Percentiles rank a stretch among this genome's conserved stretches.
These are phyloP conservation scores for Chaetomiaceae sp. DNA, from an alignment of 2,329 filamentous ascomycete species.

Conservation along the genomic window DNA sequence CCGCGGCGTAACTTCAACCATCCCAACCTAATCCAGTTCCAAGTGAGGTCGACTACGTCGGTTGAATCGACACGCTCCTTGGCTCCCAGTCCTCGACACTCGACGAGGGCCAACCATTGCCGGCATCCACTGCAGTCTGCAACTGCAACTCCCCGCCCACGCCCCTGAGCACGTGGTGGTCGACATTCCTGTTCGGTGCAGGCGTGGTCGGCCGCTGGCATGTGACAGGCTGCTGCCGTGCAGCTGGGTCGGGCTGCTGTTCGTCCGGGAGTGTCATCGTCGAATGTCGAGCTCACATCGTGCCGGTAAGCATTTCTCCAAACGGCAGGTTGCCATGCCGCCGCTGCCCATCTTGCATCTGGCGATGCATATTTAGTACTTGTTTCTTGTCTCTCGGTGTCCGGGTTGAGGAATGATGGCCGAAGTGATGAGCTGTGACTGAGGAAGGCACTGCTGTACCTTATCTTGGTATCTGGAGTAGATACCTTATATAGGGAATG, in stretches of 20 bases:
- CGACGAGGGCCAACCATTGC: conserved; percentile 2
- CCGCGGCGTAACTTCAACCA: too few relatives aligned
- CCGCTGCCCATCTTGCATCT: neutral
- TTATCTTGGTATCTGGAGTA: too few relatives aligned
- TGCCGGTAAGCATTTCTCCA: conserved; percentile 9
- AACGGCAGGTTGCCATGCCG: conserved; percentile 12
- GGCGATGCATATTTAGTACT: neutral
- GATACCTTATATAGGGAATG: too few relatives aligned
- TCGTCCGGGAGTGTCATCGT: conserved; percentile 4
- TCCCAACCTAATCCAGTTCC: too few relatives aligned
- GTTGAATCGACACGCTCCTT: too few relatives aligned
- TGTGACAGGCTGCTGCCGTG: conserved; percentile 1
- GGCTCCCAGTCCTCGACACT: conserved; percentile 3
- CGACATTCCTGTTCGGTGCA: neutral
- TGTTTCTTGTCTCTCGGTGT: neutral
- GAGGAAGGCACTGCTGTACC: too few relatives aligned
- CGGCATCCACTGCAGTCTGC: neutral
- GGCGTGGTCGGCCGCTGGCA: neutral
- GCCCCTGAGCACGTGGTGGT: neutral
- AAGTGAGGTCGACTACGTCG: too few relatives aligned
- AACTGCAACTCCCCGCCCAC: too few relatives aligned
- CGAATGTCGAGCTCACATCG: neutral
- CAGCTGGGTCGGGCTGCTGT: too few relatives aligned
- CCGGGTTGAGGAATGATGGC: neutral
- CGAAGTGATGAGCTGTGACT: too few relatives aligned